These are phyloP conservation scores for Kregervanrija fluxuum DNA, from an alignment of 805 yeast genomes.

Conservation along the genomic window DNA sequence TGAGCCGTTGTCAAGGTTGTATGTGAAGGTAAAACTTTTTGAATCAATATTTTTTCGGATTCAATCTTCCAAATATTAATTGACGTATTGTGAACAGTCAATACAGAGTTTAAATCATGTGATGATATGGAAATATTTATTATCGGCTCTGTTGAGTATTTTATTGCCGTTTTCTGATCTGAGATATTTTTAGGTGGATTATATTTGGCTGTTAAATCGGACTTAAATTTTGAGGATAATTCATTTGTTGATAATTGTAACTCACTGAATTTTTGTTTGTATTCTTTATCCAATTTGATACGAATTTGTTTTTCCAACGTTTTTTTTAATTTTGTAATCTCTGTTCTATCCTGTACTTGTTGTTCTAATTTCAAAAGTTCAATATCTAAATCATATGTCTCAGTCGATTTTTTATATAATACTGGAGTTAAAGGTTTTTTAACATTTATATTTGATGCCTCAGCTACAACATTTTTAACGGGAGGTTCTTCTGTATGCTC, in stretches of 20 bases:
- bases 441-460: too few species aligned
- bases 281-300: slow-evolving; percentile 4
- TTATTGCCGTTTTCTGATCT: too few species aligned
- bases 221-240: neutral
- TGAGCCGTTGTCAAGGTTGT: slow-evolving; percentile 33
- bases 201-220: too few species aligned
- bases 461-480: too few species aligned
- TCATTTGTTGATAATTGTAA: neutral
- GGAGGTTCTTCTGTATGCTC: too few species aligned
- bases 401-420: slow-evolving; percentile 3
- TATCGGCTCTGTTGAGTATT: too few species aligned
- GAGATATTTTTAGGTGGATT: too few species aligned
- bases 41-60: slow-evolving; percentile 13
- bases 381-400: slow-evolving; percentile 5
- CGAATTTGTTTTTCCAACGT: slow-evolving; percentile 10
- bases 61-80: slow-evolving; percentile 13
- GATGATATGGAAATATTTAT: too few species aligned
- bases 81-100: slow-evolving; percentile 7
- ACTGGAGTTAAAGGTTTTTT: neutral
- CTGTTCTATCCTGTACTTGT: slow-evolving; percentile 5
- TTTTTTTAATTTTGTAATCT: slow-evolving; percentile 6
- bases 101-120: neutral
- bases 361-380: slow-evolving; percentile 1
- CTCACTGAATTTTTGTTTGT: neutral
- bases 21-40: slow-evolving; percentile 28